Evolutionary conservation across 495 filamentous ascomycete genomes (phyloP).

Genomic region (Podospora comata): DNA sequence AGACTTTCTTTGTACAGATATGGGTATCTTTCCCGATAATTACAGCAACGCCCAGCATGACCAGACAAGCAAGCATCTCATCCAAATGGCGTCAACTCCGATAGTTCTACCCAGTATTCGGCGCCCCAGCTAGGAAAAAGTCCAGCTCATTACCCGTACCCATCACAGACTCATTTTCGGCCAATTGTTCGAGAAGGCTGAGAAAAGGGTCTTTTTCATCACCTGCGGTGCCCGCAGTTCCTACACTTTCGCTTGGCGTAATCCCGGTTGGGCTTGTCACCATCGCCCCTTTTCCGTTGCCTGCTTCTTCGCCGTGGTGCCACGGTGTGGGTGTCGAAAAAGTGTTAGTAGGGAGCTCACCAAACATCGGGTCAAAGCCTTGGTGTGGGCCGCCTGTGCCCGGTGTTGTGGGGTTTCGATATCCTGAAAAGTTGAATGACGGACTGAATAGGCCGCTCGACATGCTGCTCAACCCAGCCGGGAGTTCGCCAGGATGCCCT

Average conservation of each 20-base stretch:
- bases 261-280: slow-evolving; percentile 37
- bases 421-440: slow-evolving; percentile 26
- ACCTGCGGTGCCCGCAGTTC: slow-evolving; percentile 26
- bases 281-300: slow-evolving; percentile 20
- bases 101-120: slow-evolving; percentile 4
- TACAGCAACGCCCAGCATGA: neutral
- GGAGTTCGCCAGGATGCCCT: slow-evolving; percentile 1
- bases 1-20: neutral
- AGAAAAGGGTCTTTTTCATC: slow-evolving; percentile 77
- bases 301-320: slow-evolving; percentile 37
- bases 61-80: neutral
- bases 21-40: neutral
- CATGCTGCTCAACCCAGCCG: slow-evolving; percentile 14
- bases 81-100: neutral
- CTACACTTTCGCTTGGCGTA: slow-evolving; percentile 41
- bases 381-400: slow-evolving; percentile 24
- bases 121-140: slow-evolving; percentile 55
- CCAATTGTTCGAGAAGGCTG: slow-evolving; percentile 73
- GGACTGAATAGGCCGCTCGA: slow-evolving; percentile 24
- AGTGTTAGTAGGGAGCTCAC: slow-evolving; percentile 44
- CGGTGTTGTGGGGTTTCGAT: slow-evolving; percentile 20
- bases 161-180: slow-evolving; percentile 63
- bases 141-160: slow-evolving; percentile 57
- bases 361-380: slow-evolving; percentile 58
- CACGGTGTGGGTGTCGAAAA: slow-evolving; percentile 45